Conservation (phyloP, 305 asterid species). For the Salvia sclarea region DNA sequence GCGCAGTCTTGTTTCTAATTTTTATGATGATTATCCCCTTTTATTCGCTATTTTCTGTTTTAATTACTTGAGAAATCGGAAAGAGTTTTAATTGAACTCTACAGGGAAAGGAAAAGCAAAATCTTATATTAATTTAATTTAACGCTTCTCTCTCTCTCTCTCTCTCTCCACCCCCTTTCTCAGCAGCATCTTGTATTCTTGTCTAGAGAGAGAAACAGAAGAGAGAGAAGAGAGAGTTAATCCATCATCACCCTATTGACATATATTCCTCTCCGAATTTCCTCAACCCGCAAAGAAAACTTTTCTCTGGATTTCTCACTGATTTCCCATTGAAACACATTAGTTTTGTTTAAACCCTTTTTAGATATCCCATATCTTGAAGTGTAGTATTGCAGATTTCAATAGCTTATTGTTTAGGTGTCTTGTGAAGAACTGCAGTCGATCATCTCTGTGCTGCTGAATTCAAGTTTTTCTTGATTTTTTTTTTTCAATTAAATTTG, state of each 20-base stretch:
- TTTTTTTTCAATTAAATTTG: conserved; percentile 5
- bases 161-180: neutral
- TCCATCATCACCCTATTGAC: conserved; percentile 40
- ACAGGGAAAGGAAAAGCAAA: neutral
- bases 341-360: conserved; percentile 21
- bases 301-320: conserved; percentile 48
- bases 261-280: conserved; percentile 45
- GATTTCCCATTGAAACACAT: conserved; percentile 27
- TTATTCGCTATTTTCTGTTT: neutral
- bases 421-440: neutral
- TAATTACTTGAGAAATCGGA: neutral
- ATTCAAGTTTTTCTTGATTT: conserved; percentile 21
- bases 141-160: conserved; percentile 1
- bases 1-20: neutral
- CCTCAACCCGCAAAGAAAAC: conserved; percentile 40
- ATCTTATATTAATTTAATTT: neutral
- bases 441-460: conserved; percentile 32
- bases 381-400: conserved; percentile 28
- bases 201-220: conserved; percentile 26
- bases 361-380: neutral
- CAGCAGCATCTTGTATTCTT: conserved; percentile 26
- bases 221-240: conserved; percentile 9
- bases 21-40: neutral
- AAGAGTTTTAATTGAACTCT: conserved; percentile 9
- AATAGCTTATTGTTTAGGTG: neutral